Percentiles rank a stretch among this genome's conserved stretches.
Conservation (phyloP, 2,329 filamentous ascomycete genomes). For the Scorias spongiosa region DNA sequence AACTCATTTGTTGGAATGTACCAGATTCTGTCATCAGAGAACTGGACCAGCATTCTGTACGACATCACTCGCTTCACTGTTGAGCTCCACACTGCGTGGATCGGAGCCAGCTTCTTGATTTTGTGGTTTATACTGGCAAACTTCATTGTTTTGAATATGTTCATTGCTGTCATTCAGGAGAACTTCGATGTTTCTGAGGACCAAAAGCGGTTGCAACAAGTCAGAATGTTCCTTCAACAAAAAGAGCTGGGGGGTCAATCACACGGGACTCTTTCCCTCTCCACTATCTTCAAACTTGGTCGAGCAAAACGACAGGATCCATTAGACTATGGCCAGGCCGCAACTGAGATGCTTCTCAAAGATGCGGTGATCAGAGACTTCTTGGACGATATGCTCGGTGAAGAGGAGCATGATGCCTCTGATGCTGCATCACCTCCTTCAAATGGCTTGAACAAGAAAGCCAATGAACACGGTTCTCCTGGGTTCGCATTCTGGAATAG, state of each 20-base stretch:
- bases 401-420: constrained; percentile 6
- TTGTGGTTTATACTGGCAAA: constrained; percentile 93
- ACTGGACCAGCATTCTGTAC: constrained; percentile 86
- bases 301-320: constrained; percentile 59
- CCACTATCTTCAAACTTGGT: constrained; percentile 46
- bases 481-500: constrained; percentile 9
- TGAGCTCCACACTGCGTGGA: constrained; percentile 63
- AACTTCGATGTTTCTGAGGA: constrained; percentile 98
- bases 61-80: constrained; percentile 57
- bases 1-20: constrained; percentile 98
- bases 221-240: constrained; percentile 83
- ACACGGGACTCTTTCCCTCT: constrained; percentile 57
- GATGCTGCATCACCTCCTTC: not conserved
- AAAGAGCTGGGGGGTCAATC: constrained; percentile 61
- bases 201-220: constrained; percentile 91
- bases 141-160: constrained; percentile 97
- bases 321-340: constrained; percentile 78
- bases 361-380: constrained; percentile 93
- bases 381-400: constrained; percentile 53
- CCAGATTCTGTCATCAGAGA: constrained; percentile 85
- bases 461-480: constrained; percentile 2
- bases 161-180: constrained; percentile 99
- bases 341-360: constrained; percentile 91
- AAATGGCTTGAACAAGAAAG: not conserved
- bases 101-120: constrained; percentile 78